phyloP scores from a whole-genome alignment of 2,329 filamentous ascomycete genomes.

The Zasmidium citrigriseum region DNA sequence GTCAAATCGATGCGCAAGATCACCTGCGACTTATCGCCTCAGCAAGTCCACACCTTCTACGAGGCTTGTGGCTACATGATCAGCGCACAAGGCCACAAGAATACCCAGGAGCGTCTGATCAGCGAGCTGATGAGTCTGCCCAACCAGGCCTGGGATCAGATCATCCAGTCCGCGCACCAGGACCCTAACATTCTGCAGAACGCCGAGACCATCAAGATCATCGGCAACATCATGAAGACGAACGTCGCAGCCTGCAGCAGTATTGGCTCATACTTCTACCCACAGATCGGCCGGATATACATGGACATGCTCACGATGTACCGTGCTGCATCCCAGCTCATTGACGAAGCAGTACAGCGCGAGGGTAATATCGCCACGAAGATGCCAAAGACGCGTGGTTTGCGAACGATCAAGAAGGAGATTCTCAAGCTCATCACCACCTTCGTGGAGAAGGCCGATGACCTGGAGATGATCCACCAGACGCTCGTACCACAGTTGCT shows the following conservation, averaged over 20 bases:
- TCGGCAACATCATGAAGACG: constrained; percentile 99
- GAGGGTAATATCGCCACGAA: constrained; percentile 94
- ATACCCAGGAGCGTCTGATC: constrained; percentile 87
- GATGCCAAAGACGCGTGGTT: constrained; percentile 91
- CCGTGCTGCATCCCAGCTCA: constrained; percentile 91
- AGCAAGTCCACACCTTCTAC: constrained; percentile 98
- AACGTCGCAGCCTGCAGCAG: constrained; percentile 98
- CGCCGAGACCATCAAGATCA: constrained; percentile 93
- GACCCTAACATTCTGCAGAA: constrained; percentile 88
- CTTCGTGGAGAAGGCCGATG: constrained; percentile 97
- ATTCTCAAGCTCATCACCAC: constrained; percentile 98
- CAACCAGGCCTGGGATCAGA: constrained; percentile 92
- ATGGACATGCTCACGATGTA: constrained; percentile 99
- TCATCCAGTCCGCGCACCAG: constrained; percentile 83
- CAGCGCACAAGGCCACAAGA: constrained; percentile 92
- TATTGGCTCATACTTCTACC: constrained; percentile 95
- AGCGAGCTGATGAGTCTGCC: constrained; percentile 90
- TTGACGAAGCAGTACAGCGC: constrained; percentile 84
- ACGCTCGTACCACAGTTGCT: constrained; percentile 96
- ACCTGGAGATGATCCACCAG: constrained; percentile 85
- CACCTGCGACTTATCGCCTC: constrained; percentile 89
- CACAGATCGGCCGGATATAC: constrained; percentile 96
- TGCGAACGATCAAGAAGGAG: constrained; percentile 98
- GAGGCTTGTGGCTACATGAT: constrained; percentile 99
- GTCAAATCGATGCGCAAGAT: constrained; percentile 95